Evolutionary conservation across 768 basidiomycete genomes (phyloP).

Genomic region (Cystofilobasidium ferigula): DNA sequence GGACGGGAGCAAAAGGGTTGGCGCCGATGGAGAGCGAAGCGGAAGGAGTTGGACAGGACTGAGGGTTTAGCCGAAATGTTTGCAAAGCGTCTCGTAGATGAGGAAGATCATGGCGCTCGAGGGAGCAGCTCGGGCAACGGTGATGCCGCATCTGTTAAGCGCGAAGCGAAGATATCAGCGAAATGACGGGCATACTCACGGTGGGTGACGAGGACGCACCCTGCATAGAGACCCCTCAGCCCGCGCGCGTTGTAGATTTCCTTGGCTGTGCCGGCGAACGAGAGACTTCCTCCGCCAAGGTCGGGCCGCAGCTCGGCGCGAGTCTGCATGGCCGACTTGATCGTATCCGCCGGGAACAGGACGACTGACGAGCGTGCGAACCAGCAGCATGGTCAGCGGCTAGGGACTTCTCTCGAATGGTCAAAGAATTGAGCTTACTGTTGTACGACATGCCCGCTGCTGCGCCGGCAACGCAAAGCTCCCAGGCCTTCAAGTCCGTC

Average conservation of each 20-base stretch:
- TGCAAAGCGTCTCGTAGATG: conserved; percentile 68
- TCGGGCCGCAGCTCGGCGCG: conserved; percentile 27
- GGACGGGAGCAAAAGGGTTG: too few species aligned
- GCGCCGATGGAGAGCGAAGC: too few species aligned
- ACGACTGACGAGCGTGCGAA: conserved; percentile 41
- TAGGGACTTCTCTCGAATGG: too few species aligned
- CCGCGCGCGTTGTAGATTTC: conserved; percentile 68
- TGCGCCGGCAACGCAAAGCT: conserved; percentile 21
- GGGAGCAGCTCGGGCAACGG: conserved; percentile 69
- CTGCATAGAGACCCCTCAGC: conserved; percentile 74
- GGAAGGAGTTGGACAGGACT: too few species aligned
- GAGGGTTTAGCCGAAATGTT: background rate
- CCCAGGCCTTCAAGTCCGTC: conserved; percentile 22
- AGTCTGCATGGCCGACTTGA: conserved; percentile 92
- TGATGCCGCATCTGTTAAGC: conserved; percentile 51
- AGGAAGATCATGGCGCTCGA: conserved; percentile 87
- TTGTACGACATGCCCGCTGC: conserved; percentile 25
- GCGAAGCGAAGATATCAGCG: background rate
- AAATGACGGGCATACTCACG: background rate
- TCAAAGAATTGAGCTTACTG: background rate
- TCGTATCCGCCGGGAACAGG: conserved; percentile 88
- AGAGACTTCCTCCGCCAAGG: conserved; percentile 41
- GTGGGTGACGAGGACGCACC: conserved; percentile 43
- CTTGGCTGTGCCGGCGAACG: conserved; percentile 46
- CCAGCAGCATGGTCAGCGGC: background rate